Base-by-base conservation (phyloP, 2,329 filamentous ascomycete species). In the Fusarium goolgardi region DNA sequence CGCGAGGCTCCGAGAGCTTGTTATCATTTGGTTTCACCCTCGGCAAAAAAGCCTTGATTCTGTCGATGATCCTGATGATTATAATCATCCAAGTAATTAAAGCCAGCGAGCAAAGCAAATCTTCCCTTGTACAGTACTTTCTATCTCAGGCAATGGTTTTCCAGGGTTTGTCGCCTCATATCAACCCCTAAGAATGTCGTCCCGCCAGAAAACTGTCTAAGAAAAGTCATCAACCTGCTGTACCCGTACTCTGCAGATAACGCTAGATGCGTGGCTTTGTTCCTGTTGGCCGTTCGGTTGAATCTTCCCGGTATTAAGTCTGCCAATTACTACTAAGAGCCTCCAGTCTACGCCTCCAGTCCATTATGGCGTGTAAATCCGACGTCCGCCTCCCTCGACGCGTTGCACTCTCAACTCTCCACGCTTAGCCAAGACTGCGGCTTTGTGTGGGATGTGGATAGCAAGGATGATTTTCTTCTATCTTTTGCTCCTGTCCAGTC, bases 351-450 rank as follows among this genome's bases (percentile, higher is more conserved):
- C 43, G 55, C 63, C 50, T 63, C 55, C 63, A 72, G 71, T 70
- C 69, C 71, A 39, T 69, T 37, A 46, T 51, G 37, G 54, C 44
- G 27, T 51, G 52, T 55, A 51, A 58, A 49, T 59, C 40, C 32
- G 43, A 16, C 20, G 29, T 56, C 25, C 57, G 55, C 59, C 58
- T 54, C 59, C 59, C 62, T 67, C 67, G 69, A 71, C 71, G 71
- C 71, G 69, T 73, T 63, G 55, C 43, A 52, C 50, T 61, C 62
- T 52, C 70, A 43, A 52, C 50, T 66, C 59, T 58, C 68, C 65
- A 65, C 55, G 62, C 49, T 29, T n/a, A 31, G 58, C 66, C 53
- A 56, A 63, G 58, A 67, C 39, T 60, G 46, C 25, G 51, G 32
- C 54, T 59, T 39, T 65, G 46, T 54, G 41, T 65, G 53, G 44